Percentiles rank a stretch among this genome's conserved stretches.
phyloP scores from a whole-genome alignment of 495 filamentous ascomycete species.

The Cercophora newfieldiana region DNA sequence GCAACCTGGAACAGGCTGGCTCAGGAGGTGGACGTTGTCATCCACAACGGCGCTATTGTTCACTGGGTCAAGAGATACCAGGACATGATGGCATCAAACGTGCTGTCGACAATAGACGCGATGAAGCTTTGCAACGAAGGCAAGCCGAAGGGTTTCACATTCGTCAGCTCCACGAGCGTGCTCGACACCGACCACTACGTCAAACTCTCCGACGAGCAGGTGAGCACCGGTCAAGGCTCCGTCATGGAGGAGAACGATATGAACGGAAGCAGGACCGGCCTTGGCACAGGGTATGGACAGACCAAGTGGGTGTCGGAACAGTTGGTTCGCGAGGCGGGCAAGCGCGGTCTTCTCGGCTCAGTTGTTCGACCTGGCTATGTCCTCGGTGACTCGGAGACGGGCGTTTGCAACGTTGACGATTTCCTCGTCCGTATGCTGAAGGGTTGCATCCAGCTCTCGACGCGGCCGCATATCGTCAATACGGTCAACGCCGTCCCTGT shows the following conservation, averaged over 20 bases:
- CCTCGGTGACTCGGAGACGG: conserved; percentile 69
- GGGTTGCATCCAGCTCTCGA: conserved; percentile 77
- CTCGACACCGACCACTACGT: conserved; percentile 84
- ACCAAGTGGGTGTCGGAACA: conserved; percentile 74
- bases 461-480: conserved; percentile 76
- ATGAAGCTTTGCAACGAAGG: conserved; percentile 73
- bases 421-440: conserved; percentile 89
- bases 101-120: conserved; percentile 75
- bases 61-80: conserved; percentile 86
- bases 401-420: conserved; percentile 83
- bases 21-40: conserved; percentile 69
- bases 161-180: conserved; percentile 83
- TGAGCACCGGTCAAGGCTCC: conserved; percentile 45
- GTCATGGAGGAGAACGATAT: conserved; percentile 50
- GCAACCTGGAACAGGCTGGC: conserved; percentile 63
- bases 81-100: conserved; percentile 74
- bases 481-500: conserved; percentile 92
- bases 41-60: conserved; percentile 88
- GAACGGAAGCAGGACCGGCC: conserved; percentile 47
- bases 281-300: conserved; percentile 84
- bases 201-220: conserved; percentile 61
- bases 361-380: conserved; percentile 88
- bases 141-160: conserved; percentile 77
- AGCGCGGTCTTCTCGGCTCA: conserved; percentile 69
- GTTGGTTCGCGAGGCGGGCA: conserved; percentile 76